Percentiles rank a stretch among this genome's conserved stretches.
Conservation (phyloP, 345 rosid species). For the Citrus medica region DNA sequence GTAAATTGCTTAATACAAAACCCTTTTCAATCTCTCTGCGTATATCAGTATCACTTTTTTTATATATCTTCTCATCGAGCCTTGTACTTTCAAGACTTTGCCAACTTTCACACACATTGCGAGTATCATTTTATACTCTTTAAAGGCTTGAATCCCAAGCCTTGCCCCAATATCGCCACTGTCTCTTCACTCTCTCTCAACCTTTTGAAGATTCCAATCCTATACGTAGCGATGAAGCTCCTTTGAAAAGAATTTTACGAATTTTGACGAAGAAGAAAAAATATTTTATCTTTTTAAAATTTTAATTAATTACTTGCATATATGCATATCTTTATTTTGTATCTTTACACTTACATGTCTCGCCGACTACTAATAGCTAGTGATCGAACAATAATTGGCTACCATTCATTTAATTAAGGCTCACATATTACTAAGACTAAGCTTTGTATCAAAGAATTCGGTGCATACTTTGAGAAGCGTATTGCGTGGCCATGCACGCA, state of each 20-base stretch:
- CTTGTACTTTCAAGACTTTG: constrained; percentile 15
- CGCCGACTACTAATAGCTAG: constrained; percentile 5
- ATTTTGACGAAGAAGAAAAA: constrained; percentile 6
- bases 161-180: background rate
- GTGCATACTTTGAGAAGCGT: background rate
- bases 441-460: background rate
- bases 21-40: constrained; percentile 17
- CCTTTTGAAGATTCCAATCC: constrained; percentile 17
- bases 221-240: constrained; percentile 8
- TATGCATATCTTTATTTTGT: background rate
- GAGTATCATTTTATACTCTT: constrained; percentile 7
- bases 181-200: background rate
- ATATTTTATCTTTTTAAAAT: background rate
- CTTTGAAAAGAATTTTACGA: constrained; percentile 3
- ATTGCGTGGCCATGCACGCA: background rate
- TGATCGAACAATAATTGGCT: no score
- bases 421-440: no score
- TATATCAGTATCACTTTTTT: background rate
- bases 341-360: background rate
- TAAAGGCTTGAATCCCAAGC: constrained; percentile 17
- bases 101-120: constrained; percentile 1
- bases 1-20: constrained; percentile 20
- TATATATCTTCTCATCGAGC: background rate
- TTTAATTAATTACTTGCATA: background rate
- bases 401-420: no score